Conservation (phyloP, 208 protist species). For the Angomonas ambiguus region DNA sequence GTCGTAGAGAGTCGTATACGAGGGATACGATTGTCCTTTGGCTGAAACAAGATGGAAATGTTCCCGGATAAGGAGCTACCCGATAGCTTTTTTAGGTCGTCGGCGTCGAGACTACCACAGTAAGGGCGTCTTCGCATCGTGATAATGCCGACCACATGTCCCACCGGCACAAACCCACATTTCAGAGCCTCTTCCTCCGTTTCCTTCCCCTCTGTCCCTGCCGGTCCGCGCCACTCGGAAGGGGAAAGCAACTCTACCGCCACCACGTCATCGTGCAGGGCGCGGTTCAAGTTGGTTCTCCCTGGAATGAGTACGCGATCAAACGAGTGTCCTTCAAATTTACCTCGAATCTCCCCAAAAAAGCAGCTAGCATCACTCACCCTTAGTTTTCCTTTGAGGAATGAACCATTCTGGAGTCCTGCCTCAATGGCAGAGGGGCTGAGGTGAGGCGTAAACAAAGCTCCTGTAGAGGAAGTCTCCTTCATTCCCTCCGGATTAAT, state of each 20-base stretch:
- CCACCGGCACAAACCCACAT: slow-evolving; percentile 54
- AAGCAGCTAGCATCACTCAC: slow-evolving; percentile 81
- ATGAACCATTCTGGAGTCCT: slow-evolving; percentile 50
- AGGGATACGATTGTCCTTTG: slow-evolving; percentile 85
- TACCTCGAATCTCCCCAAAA: slow-evolving; percentile 83
- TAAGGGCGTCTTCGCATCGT: slow-evolving; percentile 62
- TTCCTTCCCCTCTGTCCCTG: slow-evolving; percentile 12
- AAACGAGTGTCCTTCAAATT: slow-evolving; percentile 75
- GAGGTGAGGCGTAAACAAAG: slow-evolving; percentile 59
- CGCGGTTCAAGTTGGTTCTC: slow-evolving; percentile 80
- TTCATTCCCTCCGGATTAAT: slow-evolving; percentile 70
- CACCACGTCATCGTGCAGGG: slow-evolving; percentile 82
- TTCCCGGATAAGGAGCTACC: slow-evolving; percentile 31
- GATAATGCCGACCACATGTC: slow-evolving; percentile 71
- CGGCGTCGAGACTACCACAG: slow-evolving; percentile 83
- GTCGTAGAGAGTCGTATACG: slow-evolving; percentile 83
- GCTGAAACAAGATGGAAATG: slow-evolving; percentile 82
- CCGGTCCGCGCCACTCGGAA: slow-evolving; percentile 34
- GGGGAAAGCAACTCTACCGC: slow-evolving; percentile 66
- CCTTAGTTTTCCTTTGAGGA: slow-evolving; percentile 73
- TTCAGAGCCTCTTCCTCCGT: slow-evolving; percentile 55
- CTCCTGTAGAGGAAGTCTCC: slow-evolving; percentile 32
- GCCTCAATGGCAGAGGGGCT: slow-evolving; percentile 36
- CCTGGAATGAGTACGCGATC: slow-evolving; percentile 74
- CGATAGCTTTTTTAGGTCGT: slow-evolving; percentile 49